These are phyloP conservation scores for Russula lepida DNA, from an alignment of 768 basidiomycete genomes.

Conservation along the genomic window DNA sequence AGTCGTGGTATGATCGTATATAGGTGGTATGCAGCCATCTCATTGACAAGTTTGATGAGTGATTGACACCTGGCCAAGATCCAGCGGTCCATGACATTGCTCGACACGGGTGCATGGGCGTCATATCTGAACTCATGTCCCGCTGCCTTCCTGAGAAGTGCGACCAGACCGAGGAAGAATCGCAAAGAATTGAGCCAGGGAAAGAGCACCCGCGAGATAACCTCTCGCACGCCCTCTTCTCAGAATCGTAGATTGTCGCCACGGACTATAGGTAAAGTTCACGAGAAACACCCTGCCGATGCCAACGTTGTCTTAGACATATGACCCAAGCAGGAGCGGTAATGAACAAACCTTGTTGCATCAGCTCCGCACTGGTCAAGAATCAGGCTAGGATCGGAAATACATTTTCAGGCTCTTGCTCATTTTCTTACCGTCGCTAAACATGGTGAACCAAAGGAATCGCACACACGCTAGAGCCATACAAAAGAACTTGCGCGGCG, in stretches of 20 bases:
- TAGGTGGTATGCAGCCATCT: conserved; percentile 94
- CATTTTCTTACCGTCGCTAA: conserved; percentile 98
- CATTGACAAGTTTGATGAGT: conserved; percentile 80
- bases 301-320: neutral
- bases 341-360: conserved; percentile 61
- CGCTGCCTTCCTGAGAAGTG: conserved; percentile 72
- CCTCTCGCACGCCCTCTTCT: conserved; percentile 95
- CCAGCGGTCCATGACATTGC: conserved; percentile 98
- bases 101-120: conserved; percentile 71
- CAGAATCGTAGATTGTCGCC: conserved; percentile 97
- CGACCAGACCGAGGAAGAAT: conserved; percentile 95
- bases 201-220: conserved; percentile 89
- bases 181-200: conserved; percentile 99
- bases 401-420: conserved; percentile 96
- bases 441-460: neutral
- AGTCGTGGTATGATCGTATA: conserved; percentile 97
- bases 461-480: neutral
- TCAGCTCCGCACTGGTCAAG: conserved; percentile 92
- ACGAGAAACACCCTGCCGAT: conserved; percentile 84
- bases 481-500: conserved; percentile 57
- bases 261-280: conserved; percentile 96
- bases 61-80: conserved; percentile 97
- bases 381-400: conserved; percentile 87
- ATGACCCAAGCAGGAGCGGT: neutral
- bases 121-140: conserved; percentile 79